These are phyloP conservation scores for Fusarium sterilihyphosum DNA, from an alignment of 2,329 filamentous ascomycete genomes.

Conservation along the genomic window DNA sequence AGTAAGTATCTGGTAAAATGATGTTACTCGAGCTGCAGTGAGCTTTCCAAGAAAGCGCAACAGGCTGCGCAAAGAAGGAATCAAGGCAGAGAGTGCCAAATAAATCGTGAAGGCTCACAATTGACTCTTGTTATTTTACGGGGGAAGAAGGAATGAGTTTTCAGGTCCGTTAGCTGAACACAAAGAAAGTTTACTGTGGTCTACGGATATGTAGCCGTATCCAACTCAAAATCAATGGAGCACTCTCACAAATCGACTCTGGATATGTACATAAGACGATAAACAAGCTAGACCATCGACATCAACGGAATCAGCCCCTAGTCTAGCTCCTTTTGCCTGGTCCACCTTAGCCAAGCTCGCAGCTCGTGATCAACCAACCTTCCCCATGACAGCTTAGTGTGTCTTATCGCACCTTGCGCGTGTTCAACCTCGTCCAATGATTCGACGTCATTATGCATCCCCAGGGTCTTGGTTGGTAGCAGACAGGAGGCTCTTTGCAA, in stretches of 20 bases:
- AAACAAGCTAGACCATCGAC: slow-evolving; percentile 18
- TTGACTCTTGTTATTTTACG: slow-evolving; percentile 2
- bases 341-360: slow-evolving; percentile 35
- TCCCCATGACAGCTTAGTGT: slow-evolving; percentile 34
- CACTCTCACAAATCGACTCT: slow-evolving; percentile 13
- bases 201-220: background rate
- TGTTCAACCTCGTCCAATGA: slow-evolving; percentile 28
- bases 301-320: slow-evolving; percentile 6
- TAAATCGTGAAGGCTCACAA: background rate
- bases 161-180: background rate
- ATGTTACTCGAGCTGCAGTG: slow-evolving; percentile 23
- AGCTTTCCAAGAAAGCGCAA: slow-evolving; percentile 23
- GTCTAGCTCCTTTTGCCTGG: slow-evolving; percentile 19
- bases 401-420: slow-evolving; percentile 34
- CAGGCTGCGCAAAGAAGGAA: slow-evolving; percentile 1
- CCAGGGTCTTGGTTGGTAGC: slow-evolving; percentile 28
- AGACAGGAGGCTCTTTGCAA: slow-evolving; percentile 24
- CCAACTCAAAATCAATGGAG: slow-evolving; percentile 5
- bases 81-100: background rate
- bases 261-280: slow-evolving; percentile 22
- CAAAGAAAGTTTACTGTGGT: slow-evolving; percentile 3
- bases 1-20: background rate
- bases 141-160: slow-evolving; percentile 1
- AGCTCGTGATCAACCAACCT: slow-evolving; percentile 38
- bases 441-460: slow-evolving; percentile 40